Evolutionary conservation across 352 stramenopile genomes (phyloP).

Genomic region (Poterioochromonas sp.): DNA sequence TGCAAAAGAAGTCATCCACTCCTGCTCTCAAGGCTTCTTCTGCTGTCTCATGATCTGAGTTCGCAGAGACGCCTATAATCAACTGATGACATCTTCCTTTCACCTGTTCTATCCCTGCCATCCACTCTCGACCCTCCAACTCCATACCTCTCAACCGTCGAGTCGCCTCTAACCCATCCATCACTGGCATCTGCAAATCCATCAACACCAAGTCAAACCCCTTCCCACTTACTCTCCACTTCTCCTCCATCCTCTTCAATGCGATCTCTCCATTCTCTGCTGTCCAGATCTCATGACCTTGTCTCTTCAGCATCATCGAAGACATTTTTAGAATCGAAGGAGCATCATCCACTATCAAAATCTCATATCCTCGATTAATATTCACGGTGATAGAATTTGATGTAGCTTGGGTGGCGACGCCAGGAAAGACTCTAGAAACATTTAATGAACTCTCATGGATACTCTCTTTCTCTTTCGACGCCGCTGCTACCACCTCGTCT

Average conservation of each 20-base stretch:
- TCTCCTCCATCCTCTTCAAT: conserved; percentile 11
- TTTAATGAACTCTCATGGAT: conserved; percentile 3
- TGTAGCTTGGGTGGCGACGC: not conserved
- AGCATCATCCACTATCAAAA: conserved; percentile 6
- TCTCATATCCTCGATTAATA: not conserved
- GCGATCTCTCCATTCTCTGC: conserved; percentile 8
- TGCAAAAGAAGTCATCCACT: conserved; percentile 10
- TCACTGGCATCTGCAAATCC: conserved; percentile 15
- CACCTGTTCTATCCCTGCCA: conserved; percentile 4
- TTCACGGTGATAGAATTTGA: not conserved
- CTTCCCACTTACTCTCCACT: conserved; percentile 10
- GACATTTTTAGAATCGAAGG: conserved; percentile 9
- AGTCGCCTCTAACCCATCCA: conserved; percentile 18
- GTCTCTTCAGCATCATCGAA: conserved; percentile 3
- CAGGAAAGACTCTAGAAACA: conserved; percentile 13
- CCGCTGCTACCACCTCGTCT: not conserved
- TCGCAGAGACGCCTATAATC: conserved; percentile 10
- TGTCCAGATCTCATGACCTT: conserved; percentile 11
- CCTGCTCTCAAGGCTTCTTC: conserved; percentile 8
- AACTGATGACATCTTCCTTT: conserved; percentile 14
- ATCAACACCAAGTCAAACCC: conserved; percentile 13
- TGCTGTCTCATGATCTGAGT: conserved; percentile 11
- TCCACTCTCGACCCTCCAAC: conserved; percentile 17
- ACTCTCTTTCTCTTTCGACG: not conserved
- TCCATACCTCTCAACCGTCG: conserved; percentile 9